phyloP scores from a whole-genome alignment of 768 basidiomycete genomes.

The Tylopilus rubrobrunneus region DNA sequence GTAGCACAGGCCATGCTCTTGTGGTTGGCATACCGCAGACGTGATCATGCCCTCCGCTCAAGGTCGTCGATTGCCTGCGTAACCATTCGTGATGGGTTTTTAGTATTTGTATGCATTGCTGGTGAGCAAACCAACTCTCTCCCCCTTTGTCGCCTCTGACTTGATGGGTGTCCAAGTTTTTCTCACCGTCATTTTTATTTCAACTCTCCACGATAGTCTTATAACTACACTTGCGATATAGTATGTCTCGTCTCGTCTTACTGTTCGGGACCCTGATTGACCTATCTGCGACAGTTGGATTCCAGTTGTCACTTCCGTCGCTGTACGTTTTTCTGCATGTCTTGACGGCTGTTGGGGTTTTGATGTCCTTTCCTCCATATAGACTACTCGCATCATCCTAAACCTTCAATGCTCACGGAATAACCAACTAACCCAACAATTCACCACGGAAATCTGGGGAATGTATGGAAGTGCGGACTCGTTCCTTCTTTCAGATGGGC shows the following conservation, averaged over 20 bases:
- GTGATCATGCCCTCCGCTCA: neutral
- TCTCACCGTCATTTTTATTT: constrained; percentile 3
- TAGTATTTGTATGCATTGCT: constrained; percentile 11
- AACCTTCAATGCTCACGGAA: constrained; percentile 10
- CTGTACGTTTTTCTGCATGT: constrained; percentile 7
- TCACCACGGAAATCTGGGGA: constrained; percentile 19
- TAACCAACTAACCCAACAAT: neutral
- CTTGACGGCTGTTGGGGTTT: neutral
- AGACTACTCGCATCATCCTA: constrained; percentile 19
- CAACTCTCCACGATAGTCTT: neutral
- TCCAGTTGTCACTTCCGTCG: constrained; percentile 15
- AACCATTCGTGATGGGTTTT: constrained; percentile 23
- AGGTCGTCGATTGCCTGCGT: constrained; percentile 9
- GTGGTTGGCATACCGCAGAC: constrained; percentile 17
- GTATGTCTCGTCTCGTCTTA: constrained; percentile 1
- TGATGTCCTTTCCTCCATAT: neutral
- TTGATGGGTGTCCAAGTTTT: constrained; percentile 8
- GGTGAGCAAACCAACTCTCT: constrained; percentile 8
- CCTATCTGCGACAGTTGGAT: constrained; percentile 13
- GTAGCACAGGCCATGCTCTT: constrained; percentile 16
- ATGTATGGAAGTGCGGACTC: constrained; percentile 14
- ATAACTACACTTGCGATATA: constrained; percentile 6
- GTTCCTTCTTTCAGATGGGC: constrained; percentile 5
- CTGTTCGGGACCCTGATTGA: neutral
- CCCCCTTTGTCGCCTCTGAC: neutral